Base-by-base conservation (phyloP, 2,329 filamentous ascomycete genomes). In the Penicillium griseofulvum region DNA sequence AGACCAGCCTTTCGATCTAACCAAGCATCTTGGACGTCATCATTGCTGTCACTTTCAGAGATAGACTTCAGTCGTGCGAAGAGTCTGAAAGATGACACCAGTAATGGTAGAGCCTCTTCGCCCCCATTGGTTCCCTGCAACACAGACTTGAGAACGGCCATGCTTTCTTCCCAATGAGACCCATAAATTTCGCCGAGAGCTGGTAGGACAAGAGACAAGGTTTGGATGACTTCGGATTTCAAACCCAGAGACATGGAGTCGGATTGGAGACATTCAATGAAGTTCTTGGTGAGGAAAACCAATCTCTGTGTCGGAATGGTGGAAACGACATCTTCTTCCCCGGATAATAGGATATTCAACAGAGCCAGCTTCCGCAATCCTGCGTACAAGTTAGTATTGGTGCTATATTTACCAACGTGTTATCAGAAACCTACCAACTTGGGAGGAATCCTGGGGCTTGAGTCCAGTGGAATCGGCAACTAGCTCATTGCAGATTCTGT, bases 181-280 rank as follows among this genome's bases (percentile, higher is more conserved):
- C 93, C 94, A 65, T 96, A 97, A 1, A 96, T 85, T 44, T 91
- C 88, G 55, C 85, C 83, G 64, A 97, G 87, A 38, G 82, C 83
- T 2, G 90, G 89, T 0, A 97, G 73, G 4, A 96, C 76, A 4
- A 78, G 74, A 2, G 73, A 69, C 46, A 87, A 64, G 6, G 76
- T 70, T 56, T 74, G 75, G 39, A 77, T 60, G 1, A 73, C 70
- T 58, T 79, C 76, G 1, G 75, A 67, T 54, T 65, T 69, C 38
- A 75, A 49, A 9, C 61, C 65, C 12, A 67, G 53, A 29, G 61
- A 60, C 71, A 83, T 76, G 50, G 90, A 67, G 57, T 78, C 79
- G 64, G 86, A 78, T 14, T 87, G 81, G 0, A 92, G 76, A 84
- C 89, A 92, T 9, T 84, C 82, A 0, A 89, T 82, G 8, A 96